Conservation (phyloP, 257 asterid genomes). For the Cynanchum wilfordii region DNA sequence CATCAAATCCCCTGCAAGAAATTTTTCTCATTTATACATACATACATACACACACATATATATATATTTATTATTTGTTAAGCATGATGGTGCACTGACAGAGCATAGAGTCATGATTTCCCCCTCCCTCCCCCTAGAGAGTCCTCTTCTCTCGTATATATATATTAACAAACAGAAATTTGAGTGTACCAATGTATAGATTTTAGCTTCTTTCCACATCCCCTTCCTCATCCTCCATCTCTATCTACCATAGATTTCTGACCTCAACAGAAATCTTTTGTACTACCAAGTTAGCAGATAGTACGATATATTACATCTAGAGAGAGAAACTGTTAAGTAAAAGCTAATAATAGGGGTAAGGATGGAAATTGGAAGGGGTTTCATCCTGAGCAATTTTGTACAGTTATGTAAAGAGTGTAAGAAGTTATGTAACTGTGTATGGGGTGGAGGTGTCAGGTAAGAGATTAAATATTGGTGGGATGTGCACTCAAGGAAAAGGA, state of each 20-base stretch:
- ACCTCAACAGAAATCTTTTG: conserved; percentile 20
- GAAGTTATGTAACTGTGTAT: conserved; percentile 20
- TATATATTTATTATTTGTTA: too few species aligned
- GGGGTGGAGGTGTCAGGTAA: conserved; percentile 5
- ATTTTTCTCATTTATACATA: too few species aligned
- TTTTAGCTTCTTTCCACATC: neutral
- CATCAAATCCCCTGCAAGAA: too few species aligned
- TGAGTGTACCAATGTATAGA: conserved; percentile 1
- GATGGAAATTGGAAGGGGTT: conserved; percentile 15
- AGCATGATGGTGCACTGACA: too few species aligned
- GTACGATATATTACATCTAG: conserved; percentile 11
- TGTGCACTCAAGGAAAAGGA: conserved; percentile 21
- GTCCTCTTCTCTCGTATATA: neutral
- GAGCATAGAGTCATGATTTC: neutral
- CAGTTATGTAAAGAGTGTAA: conserved; percentile 22
- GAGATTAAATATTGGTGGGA: conserved; percentile 17
- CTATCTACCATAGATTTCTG: conserved; percentile 24
- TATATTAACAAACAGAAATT: neutral
- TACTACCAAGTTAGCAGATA: conserved; percentile 6
- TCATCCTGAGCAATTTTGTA: conserved; percentile 16
- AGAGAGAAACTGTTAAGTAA: conserved; percentile 13
- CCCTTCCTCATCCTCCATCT: neutral
- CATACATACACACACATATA: too few species aligned
- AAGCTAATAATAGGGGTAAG: conserved; percentile 31
- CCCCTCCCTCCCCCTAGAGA: neutral